These are phyloP conservation scores for Xylaria bambusicola DNA, from an alignment of 495 filamentous ascomycete species.

Conservation along the genomic window DNA sequence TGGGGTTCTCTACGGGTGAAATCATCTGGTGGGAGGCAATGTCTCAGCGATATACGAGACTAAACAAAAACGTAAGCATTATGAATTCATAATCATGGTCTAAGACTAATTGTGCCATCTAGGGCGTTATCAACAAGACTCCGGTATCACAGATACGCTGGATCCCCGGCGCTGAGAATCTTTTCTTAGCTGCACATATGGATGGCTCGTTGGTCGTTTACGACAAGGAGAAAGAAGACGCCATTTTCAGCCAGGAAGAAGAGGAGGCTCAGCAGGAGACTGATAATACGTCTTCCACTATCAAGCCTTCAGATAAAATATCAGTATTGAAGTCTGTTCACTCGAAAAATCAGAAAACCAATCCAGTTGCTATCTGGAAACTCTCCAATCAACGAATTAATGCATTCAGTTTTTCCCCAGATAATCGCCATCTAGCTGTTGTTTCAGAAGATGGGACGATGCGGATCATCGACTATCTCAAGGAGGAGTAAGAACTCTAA, in stretches of 20 bases:
- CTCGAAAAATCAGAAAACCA: slow-evolving; percentile 89
- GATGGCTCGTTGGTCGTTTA: slow-evolving; percentile 95
- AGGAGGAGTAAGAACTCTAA: slow-evolving; percentile 70
- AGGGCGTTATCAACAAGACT: slow-evolving; percentile 83
- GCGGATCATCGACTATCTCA: slow-evolving; percentile 86
- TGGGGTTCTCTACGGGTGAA: slow-evolving; percentile 94
- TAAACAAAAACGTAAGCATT: slow-evolving; percentile 84
- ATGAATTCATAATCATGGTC: neutral
- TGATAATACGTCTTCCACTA: slow-evolving; percentile 43
- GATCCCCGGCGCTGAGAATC: slow-evolving; percentile 90
- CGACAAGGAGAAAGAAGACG: slow-evolving; percentile 98
- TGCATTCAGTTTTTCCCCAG: slow-evolving; percentile 85
- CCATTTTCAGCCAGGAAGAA: slow-evolving; percentile 54
- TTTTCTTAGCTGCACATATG: slow-evolving; percentile 91
- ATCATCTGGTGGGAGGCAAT: slow-evolving; percentile 99
- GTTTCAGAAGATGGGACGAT: slow-evolving; percentile 90
- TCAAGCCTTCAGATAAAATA: slow-evolving; percentile 44
- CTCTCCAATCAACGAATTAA: slow-evolving; percentile 86
- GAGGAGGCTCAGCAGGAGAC: slow-evolving; percentile 39
- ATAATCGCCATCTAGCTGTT: slow-evolving; percentile 82
- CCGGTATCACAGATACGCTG: slow-evolving; percentile 86
- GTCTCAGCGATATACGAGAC: slow-evolving; percentile 89
- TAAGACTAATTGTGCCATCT: slow-evolving; percentile 15
- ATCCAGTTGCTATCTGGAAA: slow-evolving; percentile 90
- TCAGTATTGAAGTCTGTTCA: slow-evolving; percentile 84